These are phyloP conservation scores for Neurospora sp. DNA, from an alignment of 495 filamentous ascomycete genomes.

Conservation along the genomic window DNA sequence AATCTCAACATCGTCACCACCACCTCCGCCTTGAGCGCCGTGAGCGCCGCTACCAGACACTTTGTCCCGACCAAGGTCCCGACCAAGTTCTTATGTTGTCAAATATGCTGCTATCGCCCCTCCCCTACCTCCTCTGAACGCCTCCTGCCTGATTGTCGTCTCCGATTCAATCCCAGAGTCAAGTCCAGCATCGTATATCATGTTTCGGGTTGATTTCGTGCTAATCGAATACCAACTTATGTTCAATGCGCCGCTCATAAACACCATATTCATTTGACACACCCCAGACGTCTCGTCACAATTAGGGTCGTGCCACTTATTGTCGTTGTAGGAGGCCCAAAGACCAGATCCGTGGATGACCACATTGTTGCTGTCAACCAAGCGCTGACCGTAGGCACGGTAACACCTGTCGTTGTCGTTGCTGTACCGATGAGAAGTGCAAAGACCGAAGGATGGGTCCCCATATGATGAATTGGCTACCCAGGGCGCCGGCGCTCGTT, in stretches of 20 bases:
- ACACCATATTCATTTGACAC: conserved; percentile 36
- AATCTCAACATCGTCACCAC: background rate
- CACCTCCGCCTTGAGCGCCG: background rate
- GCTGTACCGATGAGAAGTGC: conserved; percentile 2
- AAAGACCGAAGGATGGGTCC: conserved; percentile 13
- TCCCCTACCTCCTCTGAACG: conserved; percentile 38
- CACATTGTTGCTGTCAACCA: conserved; percentile 25
- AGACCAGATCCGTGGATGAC: conserved; percentile 40
- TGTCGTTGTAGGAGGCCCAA: conserved; percentile 40
- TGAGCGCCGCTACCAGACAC: background rate
- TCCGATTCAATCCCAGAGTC: conserved; percentile 3
- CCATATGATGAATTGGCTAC: conserved; percentile 1
- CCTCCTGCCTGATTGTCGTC: conserved; percentile 25
- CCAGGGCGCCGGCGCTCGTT: conserved; percentile 21
- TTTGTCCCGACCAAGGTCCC: background rate
- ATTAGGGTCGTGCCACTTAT: conserved; percentile 9
- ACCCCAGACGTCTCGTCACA: conserved; percentile 14
- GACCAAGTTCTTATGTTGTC: background rate
- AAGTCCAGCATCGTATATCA: conserved; percentile 26
- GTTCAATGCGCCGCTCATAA: conserved; percentile 17
- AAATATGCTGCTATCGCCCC: conserved; percentile 24
- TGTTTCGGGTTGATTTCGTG: conserved; percentile 32
- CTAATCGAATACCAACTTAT: conserved; percentile 34
- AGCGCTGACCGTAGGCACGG: conserved; percentile 30
- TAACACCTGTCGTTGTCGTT: conserved; percentile 23